Base-by-base conservation (phyloP, 2,329 filamentous ascomycete genomes). In the Beauveria brongniartii region DNA sequence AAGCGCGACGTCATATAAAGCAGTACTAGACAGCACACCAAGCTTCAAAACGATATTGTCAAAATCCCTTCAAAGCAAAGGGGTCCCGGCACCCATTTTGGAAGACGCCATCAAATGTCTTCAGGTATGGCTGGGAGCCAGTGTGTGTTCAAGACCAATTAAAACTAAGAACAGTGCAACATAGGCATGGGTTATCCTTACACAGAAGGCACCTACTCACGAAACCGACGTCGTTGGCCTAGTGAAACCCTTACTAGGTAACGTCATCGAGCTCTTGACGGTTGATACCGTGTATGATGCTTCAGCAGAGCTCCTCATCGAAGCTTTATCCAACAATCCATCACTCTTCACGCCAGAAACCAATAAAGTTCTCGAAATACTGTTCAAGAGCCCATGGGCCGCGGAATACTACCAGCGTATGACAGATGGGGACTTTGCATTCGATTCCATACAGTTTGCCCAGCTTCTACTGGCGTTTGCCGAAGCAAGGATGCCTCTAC, bases 121-220 rank as follows among this genome's bases (percentile, higher is more conserved):
- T 57, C 84, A 88, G 75, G 85, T 86, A 72, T 65, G 74, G 14
- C 71, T 20, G 37, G 63, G 73, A 30, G 22, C n/a, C 14, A 68
- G 68, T 47, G 69, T 68, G 22, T 44, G 2, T 56, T 51, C 26
- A 24, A 64, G 76, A 73, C 64, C 67, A 65, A 41, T 53, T 22
- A 53, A 57, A 41, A 51, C 50, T 22, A 24, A 57, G 20, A 34
- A 20, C 5, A 34, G 28, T n/a, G 46, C 41, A 62, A 52, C 48
- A 60, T 59, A 89, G 86, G 82, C 87, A 5, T 93, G 89, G 89
- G 81, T 91, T 37, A 80, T 84, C 66, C 92, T 91, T 68, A 86
- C 85, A 5, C 88, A 91, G 67, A 81, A 83, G 40, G 79, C 82
- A 30, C 84, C 85, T 55, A 75, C 81, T 3, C 79, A 81, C 51